Evolutionary conservation across 768 basidiomycete species (phyloP).

Genomic region (Podaxis carcinomalis): DNA sequence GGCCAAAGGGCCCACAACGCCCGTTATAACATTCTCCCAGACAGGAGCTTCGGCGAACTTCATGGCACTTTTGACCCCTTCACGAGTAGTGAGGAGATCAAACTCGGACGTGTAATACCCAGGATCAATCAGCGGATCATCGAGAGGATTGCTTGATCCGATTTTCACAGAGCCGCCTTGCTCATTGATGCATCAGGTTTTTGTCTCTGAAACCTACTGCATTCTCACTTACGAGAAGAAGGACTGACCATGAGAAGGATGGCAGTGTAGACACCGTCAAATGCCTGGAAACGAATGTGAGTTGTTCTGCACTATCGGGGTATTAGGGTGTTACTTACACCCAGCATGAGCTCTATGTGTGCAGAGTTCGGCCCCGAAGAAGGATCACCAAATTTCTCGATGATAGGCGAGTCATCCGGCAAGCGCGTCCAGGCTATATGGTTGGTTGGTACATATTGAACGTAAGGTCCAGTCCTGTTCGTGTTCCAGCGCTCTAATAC

Average conservation of each 20-base stretch:
- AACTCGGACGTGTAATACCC: slow-evolving; percentile 10
- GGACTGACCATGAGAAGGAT: slow-evolving; percentile 22
- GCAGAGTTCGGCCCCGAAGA: slow-evolving; percentile 11
- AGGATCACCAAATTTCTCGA: slow-evolving; percentile 4
- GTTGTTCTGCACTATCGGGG: not conserved
- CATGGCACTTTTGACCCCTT: slow-evolving; percentile 16
- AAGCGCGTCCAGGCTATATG: slow-evolving; percentile 12
- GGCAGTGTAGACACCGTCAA: slow-evolving; percentile 18
- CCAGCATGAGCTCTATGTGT: slow-evolving; percentile 10
- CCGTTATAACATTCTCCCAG: slow-evolving; percentile 16
- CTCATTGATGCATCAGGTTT: not conserved
- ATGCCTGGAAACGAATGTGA: slow-evolving; percentile 5
- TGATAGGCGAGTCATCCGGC: slow-evolving; percentile 1
- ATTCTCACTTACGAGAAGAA: slow-evolving; percentile 17
- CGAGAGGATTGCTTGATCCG: slow-evolving; percentile 21
- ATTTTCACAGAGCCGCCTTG: slow-evolving; percentile 19
- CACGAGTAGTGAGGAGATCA: slow-evolving; percentile 14
- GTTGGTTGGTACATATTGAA: not conserved
- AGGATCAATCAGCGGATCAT: slow-evolving; percentile 18
- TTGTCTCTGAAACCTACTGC: not conserved
- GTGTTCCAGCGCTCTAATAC: slow-evolving; percentile 11
- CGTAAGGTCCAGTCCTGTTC: slow-evolving; percentile 11
- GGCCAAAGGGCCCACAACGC: slow-evolving; percentile 8
- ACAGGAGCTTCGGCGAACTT: slow-evolving; percentile 18
- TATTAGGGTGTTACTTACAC: not conserved